Evolutionary conservation across 495 filamentous ascomycete species (phyloP), one percentile per base, ranked within the genome.

Genomic region (Talaromyces borbonicus): DNA sequence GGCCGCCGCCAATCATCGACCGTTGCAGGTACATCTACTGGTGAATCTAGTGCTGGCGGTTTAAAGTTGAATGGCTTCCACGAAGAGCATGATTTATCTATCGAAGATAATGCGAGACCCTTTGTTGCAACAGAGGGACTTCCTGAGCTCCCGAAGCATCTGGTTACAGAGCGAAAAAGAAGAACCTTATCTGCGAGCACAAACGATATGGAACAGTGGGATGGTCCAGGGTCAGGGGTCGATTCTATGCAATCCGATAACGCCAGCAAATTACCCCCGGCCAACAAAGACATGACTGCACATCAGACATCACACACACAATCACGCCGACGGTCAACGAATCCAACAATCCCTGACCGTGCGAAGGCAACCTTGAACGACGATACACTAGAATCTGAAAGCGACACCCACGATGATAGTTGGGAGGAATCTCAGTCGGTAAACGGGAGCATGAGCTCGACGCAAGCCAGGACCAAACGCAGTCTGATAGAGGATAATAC

Each of bases 321-420:
- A 26, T 54, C 66, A 23, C 60, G 66, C 38, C 58, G 67, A 24
- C 62, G 69, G 50, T 69, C 66, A 3, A 65, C 68, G 2, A 66
- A 64, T 45, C 56, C 60, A 22, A 29, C 18, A 1, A 19, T 19
- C 22, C 19, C 9, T 16, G 36, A 49, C 26, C 44, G 44, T 46
- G 16, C 26, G 48, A 42, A 61, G 53, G 16, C 53, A 51, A 31
- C 41, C 50, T 6, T 45, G 56, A 31, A 18, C 47, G 20, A 43
- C 47, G 27, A 44, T 36, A 24, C 31, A 20, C 12, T 33, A 37
- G 24, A 45, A 44, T 15, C 11, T 41, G 38, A 41, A 11, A 35
- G 26, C 29, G 14, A 37, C 36, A 24, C 25, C 23, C 12, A 42
- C 32, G 30, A 47, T 31, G 35, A 51, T 14, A 31, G 43, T 37